Conservation (phyloP, 352 stramenopile species). For the Pseudoperonospora humuli region DNA sequence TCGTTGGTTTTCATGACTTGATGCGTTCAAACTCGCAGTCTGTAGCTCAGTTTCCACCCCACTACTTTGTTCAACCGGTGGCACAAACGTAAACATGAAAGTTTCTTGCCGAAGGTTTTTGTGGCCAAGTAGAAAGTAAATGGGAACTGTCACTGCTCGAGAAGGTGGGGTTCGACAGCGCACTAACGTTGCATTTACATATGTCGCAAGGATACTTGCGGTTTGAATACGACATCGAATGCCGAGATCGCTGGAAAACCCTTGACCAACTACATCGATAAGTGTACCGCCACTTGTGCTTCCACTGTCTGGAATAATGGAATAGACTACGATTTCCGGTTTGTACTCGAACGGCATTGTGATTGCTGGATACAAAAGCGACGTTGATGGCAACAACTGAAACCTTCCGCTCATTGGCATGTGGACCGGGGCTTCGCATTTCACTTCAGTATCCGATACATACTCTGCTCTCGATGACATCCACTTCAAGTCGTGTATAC, state of each 20-base stretch:
- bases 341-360: constrained; percentile 25
- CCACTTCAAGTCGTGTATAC: constrained; percentile 5
- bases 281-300: constrained; percentile 8
- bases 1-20: neutral
- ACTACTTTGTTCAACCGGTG: neutral
- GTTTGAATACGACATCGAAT: constrained; percentile 25
- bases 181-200: constrained; percentile 33
- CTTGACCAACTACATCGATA: constrained; percentile 28
- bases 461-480: constrained; percentile 9
- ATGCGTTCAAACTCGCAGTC: neutral
- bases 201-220: constrained; percentile 4
- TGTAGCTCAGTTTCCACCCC: neutral
- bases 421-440: constrained; percentile 14
- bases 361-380: constrained; percentile 5
- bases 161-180: constrained; percentile 29
- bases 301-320: constrained; percentile 18
- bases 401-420: constrained; percentile 11
- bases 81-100: constrained; percentile 20
- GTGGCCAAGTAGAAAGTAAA: constrained; percentile 25
- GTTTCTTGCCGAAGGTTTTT: constrained; percentile 9
- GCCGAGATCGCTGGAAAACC: constrained; percentile 22
- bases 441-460: constrained; percentile 20
- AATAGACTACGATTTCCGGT: constrained; percentile 15
- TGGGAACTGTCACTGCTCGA: constrained; percentile 13
- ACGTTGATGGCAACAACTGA: constrained; percentile 21